These are phyloP conservation scores for Mortierella sp. DNA, from an alignment of 371 early-diverging fungal species.

Conservation along the genomic window DNA sequence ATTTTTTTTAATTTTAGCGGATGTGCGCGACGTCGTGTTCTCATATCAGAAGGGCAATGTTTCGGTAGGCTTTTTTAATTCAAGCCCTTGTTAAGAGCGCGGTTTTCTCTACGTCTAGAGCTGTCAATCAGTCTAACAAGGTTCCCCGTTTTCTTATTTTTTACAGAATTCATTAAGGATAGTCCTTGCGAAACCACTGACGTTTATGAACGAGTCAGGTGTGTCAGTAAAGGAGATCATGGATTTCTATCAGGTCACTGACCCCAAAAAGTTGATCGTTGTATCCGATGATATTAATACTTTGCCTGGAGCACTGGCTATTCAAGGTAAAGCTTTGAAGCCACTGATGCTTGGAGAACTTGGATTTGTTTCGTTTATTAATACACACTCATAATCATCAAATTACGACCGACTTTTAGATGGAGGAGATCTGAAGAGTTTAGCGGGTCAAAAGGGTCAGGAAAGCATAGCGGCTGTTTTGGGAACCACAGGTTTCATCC, in stretches of 20 bases:
- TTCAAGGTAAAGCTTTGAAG: slow-evolving; percentile 57
- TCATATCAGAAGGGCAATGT: slow-evolving; percentile 46
- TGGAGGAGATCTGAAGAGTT: slow-evolving; percentile 59
- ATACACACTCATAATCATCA: not conserved
- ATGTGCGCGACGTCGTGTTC: slow-evolving; percentile 63
- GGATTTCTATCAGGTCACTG: slow-evolving; percentile 52
- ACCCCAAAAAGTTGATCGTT: slow-evolving; percentile 65
- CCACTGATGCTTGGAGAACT: no score
- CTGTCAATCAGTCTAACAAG: no score
- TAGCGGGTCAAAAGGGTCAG: slow-evolving; percentile 65
- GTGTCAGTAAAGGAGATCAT: slow-evolving; percentile 60
- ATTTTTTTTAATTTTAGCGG: slow-evolving; percentile 50
- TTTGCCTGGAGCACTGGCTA: slow-evolving; percentile 62
- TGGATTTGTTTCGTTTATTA: no score
- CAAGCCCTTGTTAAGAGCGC: no score
- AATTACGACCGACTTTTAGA: slow-evolving; percentile 18
- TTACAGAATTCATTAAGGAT: slow-evolving; percentile 61
- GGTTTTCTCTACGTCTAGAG: no score
- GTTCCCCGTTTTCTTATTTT: not conserved
- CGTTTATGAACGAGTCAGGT: slow-evolving; percentile 65
- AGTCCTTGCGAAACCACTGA: slow-evolving; percentile 65
- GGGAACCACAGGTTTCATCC: slow-evolving; percentile 60
- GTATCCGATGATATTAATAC: slow-evolving; percentile 67
- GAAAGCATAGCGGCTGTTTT: slow-evolving; percentile 59
- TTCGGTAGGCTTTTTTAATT: slow-evolving; percentile 22